phyloP scores from a whole-genome alignment of 148 eudicot species.

The Euryodendron excelsum region DNA sequence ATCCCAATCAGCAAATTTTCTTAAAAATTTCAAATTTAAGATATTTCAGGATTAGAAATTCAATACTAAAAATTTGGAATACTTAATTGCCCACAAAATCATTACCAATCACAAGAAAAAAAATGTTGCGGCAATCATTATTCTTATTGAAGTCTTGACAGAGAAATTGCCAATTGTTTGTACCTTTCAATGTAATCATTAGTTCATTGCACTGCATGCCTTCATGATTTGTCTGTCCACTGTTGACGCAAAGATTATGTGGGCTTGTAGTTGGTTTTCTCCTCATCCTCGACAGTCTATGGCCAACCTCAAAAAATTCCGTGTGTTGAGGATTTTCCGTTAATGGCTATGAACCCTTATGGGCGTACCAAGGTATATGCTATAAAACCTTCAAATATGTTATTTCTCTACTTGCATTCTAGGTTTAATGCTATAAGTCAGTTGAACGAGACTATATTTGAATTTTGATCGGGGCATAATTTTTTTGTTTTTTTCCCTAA shows the following conservation, averaged over 20 bases:
- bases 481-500: background rate
- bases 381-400: background rate
- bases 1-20: too few relatives aligned
- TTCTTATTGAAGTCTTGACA: too few relatives aligned
- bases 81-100: too few relatives aligned
- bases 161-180: too few relatives aligned
- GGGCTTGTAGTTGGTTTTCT: slow-evolving; percentile 72
- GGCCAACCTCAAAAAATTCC: slow-evolving; percentile 88
- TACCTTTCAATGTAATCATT: background rate
- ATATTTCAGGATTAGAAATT: too few relatives aligned
- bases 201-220: background rate
- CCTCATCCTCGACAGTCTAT: slow-evolving; percentile 91
- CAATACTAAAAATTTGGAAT: too few relatives aligned
- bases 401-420: background rate
- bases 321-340: slow-evolving; percentile 64
- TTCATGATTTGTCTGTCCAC: background rate
- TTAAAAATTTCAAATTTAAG: too few relatives aligned
- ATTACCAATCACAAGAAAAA: too few relatives aligned
- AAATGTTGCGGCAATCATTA: too few relatives aligned
- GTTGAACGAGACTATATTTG: background rate
- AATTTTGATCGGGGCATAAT: too few relatives aligned
- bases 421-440: background rate
- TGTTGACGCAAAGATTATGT: slow-evolving; percentile 12
- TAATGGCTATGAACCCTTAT: slow-evolving; percentile 86
- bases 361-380: slow-evolving; percentile 80